Base-by-base conservation (phyloP, 1,284 basidiomycete genomes). In the Serendipita sp. region DNA sequence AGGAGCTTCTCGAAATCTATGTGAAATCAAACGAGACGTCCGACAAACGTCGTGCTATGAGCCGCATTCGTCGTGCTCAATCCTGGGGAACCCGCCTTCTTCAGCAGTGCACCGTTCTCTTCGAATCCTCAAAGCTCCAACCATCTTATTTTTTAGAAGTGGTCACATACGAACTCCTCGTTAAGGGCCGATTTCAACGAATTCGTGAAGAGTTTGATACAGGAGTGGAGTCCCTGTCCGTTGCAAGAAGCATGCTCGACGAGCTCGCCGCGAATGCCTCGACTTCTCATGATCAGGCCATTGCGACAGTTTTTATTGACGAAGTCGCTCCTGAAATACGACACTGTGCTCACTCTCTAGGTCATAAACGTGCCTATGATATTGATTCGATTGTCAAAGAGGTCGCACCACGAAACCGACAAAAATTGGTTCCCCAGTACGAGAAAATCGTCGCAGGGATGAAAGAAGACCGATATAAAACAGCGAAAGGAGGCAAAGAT, bases 271-370 rank as follows among this genome's bases (percentile, higher is more conserved):
- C 78, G 29, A 74, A 78, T 12, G 87, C 88, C 2, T 72, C 74
- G n/a, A 86, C 85, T n/a, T 93, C 91, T 69, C 83, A 88, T 50
- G 88, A 92, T 63, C 91, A 96, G 74, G 95, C 94, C 0, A 80
- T 98, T 3, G 90, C 92, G 10, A 81, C 83, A 38, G 80, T 91
- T 61, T 91, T 91, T 70, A 81, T 87, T 17, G 94, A 98, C 71
- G 85, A 88, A 65, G 84, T 93, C 65, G 87, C 91, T 47, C 92
- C 95, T 0, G 86, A 96, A 73, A 91, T 98, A 65, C 80, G 95
- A 60, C 89, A 93, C 74, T 91, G 88, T 67, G 93, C 93, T 0
- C 95, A 98, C 71, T 88, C 93, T 70, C 79, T 95, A 32, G 76
- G 75, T 13, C 68, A 62, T 22, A 53, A 50, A n/a, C 85, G 85